A percentile compares a stretch with the other conserved stretches of the same genome.
Evolutionary conservation across 805 yeast species (phyloP).

Genomic region (Candida xiaguanensis): DNA sequence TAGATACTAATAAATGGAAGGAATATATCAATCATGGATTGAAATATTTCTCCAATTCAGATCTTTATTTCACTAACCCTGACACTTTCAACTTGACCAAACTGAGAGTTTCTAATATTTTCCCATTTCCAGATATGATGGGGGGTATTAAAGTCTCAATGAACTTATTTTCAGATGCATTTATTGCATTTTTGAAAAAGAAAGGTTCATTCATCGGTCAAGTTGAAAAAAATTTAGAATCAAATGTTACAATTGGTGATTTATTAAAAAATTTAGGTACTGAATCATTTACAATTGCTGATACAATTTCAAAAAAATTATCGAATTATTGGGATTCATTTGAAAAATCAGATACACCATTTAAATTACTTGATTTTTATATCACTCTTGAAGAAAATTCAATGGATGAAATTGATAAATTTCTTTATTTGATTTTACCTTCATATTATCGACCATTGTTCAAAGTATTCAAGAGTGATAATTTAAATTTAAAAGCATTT

Average conservation of each 20-base stretch:
- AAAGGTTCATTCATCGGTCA: constrained; percentile 2
- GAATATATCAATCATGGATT: constrained; percentile 3
- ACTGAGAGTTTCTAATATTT: constrained; percentile 1
- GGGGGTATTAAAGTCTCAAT: constrained; percentile 4
- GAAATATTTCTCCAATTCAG: background rate
- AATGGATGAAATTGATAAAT: constrained; percentile 7
- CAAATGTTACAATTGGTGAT: background rate
- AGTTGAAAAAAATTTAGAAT: background rate
- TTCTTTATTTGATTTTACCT: background rate
- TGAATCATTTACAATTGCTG: background rate
- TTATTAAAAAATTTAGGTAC: constrained; percentile 1
- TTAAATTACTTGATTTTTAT: constrained; percentile 1
- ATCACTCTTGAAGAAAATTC: background rate
- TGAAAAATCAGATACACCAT: constrained; percentile 1
- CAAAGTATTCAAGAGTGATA: constrained; percentile 2
- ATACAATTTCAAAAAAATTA: constrained; percentile 1
- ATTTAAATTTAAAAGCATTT: constrained; percentile 1
- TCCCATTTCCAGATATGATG: background rate
- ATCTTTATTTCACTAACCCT: constrained; percentile 4
- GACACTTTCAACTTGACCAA: constrained; percentile 1
- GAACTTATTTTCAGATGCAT: constrained; percentile 5
- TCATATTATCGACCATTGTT: constrained; percentile 1
- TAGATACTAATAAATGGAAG: constrained; percentile 4
- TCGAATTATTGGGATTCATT: constrained; percentile 2
- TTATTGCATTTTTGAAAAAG: constrained; percentile 1